Base-by-base conservation (phyloP, 371 early-diverging fungal species). In the Rhizopus arrhizus region DNA sequence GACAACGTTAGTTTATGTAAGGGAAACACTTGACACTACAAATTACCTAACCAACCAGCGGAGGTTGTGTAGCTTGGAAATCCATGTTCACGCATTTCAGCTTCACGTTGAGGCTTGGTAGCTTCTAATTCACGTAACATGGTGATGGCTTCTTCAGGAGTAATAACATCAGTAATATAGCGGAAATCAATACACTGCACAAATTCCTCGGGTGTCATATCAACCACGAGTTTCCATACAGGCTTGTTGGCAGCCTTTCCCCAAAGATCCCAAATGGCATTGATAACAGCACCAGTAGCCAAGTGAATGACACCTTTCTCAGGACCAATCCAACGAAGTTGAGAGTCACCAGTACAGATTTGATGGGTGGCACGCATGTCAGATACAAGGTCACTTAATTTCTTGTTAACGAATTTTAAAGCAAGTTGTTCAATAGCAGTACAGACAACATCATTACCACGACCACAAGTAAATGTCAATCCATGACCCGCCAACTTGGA, bases 231-330 rank as follows among this genome's bases (percentile, higher is more conserved):
- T 53, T 80, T 79, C 83, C 83, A 82, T 2, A 82, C 62, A 11
- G 83, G 83, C 62, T 82, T 82, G n/a, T 68, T 65, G 45, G 66
- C 80, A 15, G 74, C 73, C 59, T 82, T 82, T 34, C 78, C 83
- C 80, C 81, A 80, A 7, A 82, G 64, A 60, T 82, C 83, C 83
- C 83, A 82, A 15, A 82, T 63, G 34, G 83, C 83, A 48, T 82
- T 82, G 43, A 81, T 77, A 12, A 82, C 81, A 40, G 83, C 83
- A 56, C 70, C 81, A 29, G 81, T 81, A 46, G 81, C 78, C 5
- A 81, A 64, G 56, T 81, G 81, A 45, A 78, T 74, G 2, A 73
- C 81, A 56, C 81, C 81, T 58, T 81, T 81, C 48, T 81, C 81
- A 42, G 81, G 81, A 58, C 81, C 81, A 56, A 81, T 81, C 81